Evolutionary conservation across 2,329 filamentous ascomycete genomes (phyloP), one percentile per base, ranked within the genome.

Genomic region (Lachnellula cervina): DNA sequence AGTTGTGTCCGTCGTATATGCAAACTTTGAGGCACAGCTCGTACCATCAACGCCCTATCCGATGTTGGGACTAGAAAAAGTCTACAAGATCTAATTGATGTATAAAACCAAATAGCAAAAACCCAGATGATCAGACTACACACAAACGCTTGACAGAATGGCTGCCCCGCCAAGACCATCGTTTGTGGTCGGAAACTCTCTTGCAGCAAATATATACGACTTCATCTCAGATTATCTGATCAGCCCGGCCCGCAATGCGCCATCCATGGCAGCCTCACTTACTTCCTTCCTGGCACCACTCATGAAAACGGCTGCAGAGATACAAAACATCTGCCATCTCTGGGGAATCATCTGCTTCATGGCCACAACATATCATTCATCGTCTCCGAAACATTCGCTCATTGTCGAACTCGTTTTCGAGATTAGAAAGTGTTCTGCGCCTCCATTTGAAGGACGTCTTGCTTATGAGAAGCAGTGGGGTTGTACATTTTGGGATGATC

Each of bases 311-410:
- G n/a, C 21, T 16, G 16, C 25, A 25, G 43, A 53, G 11, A 37
- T 47, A 7, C 40, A 53, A 17, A 28, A 54, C 11, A 35, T 48
- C 9, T 35, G 44, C 19, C 34, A 35, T 25, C 32, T 54, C n/a
- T 54, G 51, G 51, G 51, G 44, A 28, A 25, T 38, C 5, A 49
- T 54, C 21, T 54, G 48, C 44, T 54, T 45, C 28, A 25, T 46
- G 17, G 45, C 52, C 5, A 48, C 44, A n/a, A 19, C 32, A 7
- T 54, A 34, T 49, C 45, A 44, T 19, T 17, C 45, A 28, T 35
- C 42, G 5, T 23, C 35, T 8, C 28, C 34, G 2, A 46, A 49
- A 45, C 52, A 54, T 25, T 40, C 23, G 35, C 32, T 43, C 13
- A 45, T 49, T 11, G 43, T 49, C 21, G 52, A 54, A 16, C 52